phyloP scores from a whole-genome alignment of 768 basidiomycete genomes.

The Phallus indusiatus region DNA sequence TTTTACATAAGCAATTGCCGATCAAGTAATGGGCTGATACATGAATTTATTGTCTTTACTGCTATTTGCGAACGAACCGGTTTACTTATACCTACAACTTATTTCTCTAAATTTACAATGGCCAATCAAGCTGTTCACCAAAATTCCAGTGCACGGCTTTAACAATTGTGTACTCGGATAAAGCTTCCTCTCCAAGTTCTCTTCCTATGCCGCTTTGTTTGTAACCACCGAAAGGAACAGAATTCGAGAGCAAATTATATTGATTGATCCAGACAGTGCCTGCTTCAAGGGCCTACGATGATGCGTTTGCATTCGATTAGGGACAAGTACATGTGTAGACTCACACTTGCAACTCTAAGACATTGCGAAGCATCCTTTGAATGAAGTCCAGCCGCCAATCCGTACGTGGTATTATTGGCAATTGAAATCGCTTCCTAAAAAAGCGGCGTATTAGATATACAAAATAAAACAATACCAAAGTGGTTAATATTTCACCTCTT shows the following conservation, averaged over 20 bases:
- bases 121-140: constrained; percentile 73
- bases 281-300: constrained; percentile 60
- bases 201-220: constrained; percentile 90
- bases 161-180: constrained; percentile 76
- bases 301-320: not conserved
- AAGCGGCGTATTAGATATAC: not conserved
- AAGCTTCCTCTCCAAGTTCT: constrained; percentile 77
- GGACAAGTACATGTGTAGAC: not conserved
- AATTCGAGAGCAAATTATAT: constrained; percentile 74
- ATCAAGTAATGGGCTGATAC: too few relatives aligned
- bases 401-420: constrained; percentile 86
- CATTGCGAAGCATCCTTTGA: constrained; percentile 83
- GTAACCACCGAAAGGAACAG: constrained; percentile 93
- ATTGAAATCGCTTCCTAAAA: constrained; percentile 57
- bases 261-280: constrained; percentile 95
- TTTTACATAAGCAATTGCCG: not conserved
- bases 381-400: constrained; percentile 86
- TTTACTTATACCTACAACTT: not conserved
- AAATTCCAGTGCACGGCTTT: constrained; percentile 87
- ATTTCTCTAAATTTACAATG: constrained; percentile 33
- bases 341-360: constrained; percentile 60
- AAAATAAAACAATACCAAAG: not conserved
- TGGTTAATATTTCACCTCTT: constrained; percentile 32
- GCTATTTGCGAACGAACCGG: too few relatives aligned
- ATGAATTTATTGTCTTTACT: too few relatives aligned